Percentiles rank a stretch among this genome's conserved stretches.
Evolutionary conservation across 257 asterid species (phyloP).

Genomic region (Solanum corneliomulleri): DNA sequence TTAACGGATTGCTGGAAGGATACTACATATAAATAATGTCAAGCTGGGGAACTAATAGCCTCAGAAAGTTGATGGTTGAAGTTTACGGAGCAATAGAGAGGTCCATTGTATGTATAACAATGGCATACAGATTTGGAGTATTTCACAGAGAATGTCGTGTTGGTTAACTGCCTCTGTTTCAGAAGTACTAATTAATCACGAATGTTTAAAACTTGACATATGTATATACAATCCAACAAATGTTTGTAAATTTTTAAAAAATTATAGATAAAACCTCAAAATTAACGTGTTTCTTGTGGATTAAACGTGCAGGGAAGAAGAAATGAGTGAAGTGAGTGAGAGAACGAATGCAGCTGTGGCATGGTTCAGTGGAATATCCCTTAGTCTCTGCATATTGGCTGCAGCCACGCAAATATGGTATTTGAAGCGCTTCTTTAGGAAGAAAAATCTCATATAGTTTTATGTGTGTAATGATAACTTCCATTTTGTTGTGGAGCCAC

Average conservation of each 20-base stretch:
- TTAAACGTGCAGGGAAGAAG: slow-evolving; percentile 45
- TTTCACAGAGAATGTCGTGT: not conserved
- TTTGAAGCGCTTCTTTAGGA: slow-evolving; percentile 50
- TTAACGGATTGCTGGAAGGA: too few relatives aligned
- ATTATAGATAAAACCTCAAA: not conserved
- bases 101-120: not conserved
- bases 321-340: slow-evolving; percentile 63
- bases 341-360: slow-evolving; percentile 54
- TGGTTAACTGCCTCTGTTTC: not conserved
- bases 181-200: not conserved
- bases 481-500: not conserved
- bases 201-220: not conserved
- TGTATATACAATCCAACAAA: not conserved
- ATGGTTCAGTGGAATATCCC: slow-evolving; percentile 43
- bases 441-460: slow-evolving; percentile 53
- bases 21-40: not conserved
- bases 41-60: not conserved
- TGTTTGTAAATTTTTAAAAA: not conserved
- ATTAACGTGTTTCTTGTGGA: not conserved
- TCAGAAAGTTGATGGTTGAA: not conserved
- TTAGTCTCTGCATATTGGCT: slow-evolving; percentile 36
- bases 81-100: not conserved
- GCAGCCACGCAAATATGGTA: slow-evolving; percentile 32
- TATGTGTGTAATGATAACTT: not conserved
- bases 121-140: not conserved